These are phyloP conservation scores for Flaveria bidentis DNA, from an alignment of 129 eudicot genomes.

Conservation along the genomic window DNA sequence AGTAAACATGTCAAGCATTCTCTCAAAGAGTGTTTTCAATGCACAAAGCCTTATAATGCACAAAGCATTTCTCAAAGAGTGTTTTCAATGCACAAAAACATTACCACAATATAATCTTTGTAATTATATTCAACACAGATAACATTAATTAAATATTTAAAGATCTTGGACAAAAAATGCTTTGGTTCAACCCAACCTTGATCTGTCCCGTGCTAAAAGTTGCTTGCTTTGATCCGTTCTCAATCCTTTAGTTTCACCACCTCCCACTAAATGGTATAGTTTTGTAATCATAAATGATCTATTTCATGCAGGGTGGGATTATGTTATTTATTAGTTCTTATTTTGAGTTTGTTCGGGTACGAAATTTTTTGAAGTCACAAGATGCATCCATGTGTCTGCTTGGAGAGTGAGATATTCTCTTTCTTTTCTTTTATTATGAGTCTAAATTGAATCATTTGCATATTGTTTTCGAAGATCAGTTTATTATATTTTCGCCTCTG, in stretches of 20 bases:
- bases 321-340: constrained; percentile 81
- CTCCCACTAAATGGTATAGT: constrained; percentile 1
- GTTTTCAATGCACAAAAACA: neutral
- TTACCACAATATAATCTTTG: neutral
- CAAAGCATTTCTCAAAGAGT: neutral
- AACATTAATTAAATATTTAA: neutral
- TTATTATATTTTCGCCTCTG: neutral
- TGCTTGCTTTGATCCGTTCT: neutral
- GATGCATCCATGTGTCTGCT: constrained; percentile 81
- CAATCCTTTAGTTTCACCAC: neutral
- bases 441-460: neutral
- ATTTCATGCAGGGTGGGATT: constrained; percentile 68
- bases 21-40: neutral
- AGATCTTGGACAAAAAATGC: neutral
- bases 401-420: constrained; percentile 63
- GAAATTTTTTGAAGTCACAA: constrained; percentile 76
- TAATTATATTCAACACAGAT: neutral
- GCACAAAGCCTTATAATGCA: neutral
- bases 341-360: constrained; percentile 76
- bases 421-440: neutral
- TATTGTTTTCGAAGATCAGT: neutral
- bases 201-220: neutral
- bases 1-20: neutral
- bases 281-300: neutral
- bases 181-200: neutral